Evolutionary conservation across 352 stramenopile genomes (phyloP), one percentile per base, ranked within the genome.

Genomic region (Peronospora destructor): DNA sequence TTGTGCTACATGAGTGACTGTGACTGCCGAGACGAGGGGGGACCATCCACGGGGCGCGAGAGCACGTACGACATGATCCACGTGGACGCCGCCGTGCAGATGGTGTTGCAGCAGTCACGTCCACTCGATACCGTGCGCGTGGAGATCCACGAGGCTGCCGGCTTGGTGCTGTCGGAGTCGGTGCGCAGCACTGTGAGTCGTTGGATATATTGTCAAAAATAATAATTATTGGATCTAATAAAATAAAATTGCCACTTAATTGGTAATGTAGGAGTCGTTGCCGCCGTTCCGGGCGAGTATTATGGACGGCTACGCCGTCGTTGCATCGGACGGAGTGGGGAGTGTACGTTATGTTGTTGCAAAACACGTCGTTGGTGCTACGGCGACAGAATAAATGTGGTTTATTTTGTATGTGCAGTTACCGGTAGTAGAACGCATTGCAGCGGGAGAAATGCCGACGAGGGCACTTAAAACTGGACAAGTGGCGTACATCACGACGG

Each of bases 241-340:
- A 6, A 28, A 28, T 28, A 28, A 28, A 6, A 28, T 28, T 28
- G 25, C 6, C 6, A 6, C 25, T 17, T 29, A 43, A 3, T 36
- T 32, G 17, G 43, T 37, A 5, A 10, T 36, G 26, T 46, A 86
- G 70, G 85, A 94, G 37, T 82, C 91, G n/a, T 71, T 98, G 52
- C 96, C 96, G 4, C 76, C 88, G 4, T 97, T 98, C 58, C 87
- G 86, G n/a, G 92, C 94, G 23, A 97, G 90, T 35, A 97, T 98
- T 41, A 98, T 98, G 94, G 96, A 99, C 71, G 96, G 96, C 25
- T 99, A 98, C 67, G 95, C 94, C 6, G 85, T 98, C 0, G 64
- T 94, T 1, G 78, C 85, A n/a, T 71, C 76, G 6, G 81, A 95
- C 32, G 83, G 83, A 46, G 65, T 76, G 16, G 86, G 85, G 26